phyloP scores from a whole-genome alignment of 2,329 filamentous ascomycete species.

The Diplodia seriata region DNA sequence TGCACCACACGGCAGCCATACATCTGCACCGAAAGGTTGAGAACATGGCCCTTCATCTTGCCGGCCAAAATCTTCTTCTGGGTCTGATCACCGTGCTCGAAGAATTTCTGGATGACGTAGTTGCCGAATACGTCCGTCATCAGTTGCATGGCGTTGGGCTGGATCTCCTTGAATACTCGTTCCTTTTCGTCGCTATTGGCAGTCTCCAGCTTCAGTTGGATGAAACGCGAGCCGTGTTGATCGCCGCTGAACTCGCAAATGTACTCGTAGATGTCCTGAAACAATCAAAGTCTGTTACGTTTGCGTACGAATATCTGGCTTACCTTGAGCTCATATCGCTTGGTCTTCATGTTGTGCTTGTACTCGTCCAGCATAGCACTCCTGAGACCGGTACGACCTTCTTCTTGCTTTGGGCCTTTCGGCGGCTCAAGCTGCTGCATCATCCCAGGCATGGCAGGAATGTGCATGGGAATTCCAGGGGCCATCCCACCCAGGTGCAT shows the following conservation, averaged over 20 bases:
- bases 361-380: slow-evolving; percentile 83
- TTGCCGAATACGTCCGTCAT: slow-evolving; percentile 99
- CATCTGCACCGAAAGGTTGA: slow-evolving; percentile 81
- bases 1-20: slow-evolving; percentile 97
- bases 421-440: slow-evolving; percentile 50
- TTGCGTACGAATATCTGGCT: slow-evolving; percentile 16
- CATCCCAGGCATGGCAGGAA: slow-evolving; percentile 46
- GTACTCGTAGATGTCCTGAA: slow-evolving; percentile 79
- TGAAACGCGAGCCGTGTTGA: slow-evolving; percentile 93
- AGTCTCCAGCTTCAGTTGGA: slow-evolving; percentile 88
- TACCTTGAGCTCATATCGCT: slow-evolving; percentile 80
- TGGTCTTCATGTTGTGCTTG: slow-evolving; percentile 74
- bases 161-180: slow-evolving; percentile 84
- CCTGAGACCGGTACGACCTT: slow-evolving; percentile 67
- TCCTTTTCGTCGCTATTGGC: slow-evolving; percentile 98
- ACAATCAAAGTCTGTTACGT: neutral
- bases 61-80: slow-evolving; percentile 88
- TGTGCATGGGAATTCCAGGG: slow-evolving; percentile 47
- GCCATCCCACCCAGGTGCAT: slow-evolving; percentile 37
- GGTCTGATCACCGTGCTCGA: slow-evolving; percentile 91
- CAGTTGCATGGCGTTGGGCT: slow-evolving; percentile 80
- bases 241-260: slow-evolving; percentile 96
- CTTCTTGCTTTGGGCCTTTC: slow-evolving; percentile 60
- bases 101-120: slow-evolving; percentile 97
- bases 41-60: slow-evolving; percentile 85